Evolutionary conservation across 2,329 filamentous ascomycete species (phyloP).

Genomic region (Fusarium tupiense): DNA sequence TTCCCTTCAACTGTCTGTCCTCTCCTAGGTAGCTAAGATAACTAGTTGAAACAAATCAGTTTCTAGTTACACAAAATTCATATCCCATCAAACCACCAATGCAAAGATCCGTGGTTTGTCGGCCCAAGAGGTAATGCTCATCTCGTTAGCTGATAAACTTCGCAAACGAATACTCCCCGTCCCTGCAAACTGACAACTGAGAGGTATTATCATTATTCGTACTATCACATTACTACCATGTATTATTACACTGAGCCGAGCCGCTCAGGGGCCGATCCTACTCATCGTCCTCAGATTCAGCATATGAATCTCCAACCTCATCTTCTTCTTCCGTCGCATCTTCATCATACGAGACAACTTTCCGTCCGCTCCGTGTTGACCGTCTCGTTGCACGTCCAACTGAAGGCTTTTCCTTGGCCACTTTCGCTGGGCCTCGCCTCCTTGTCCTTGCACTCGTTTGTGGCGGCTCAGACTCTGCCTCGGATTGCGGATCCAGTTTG

Average conservation of each 20-base stretch:
- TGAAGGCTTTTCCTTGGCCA: background rate
- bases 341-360: conserved; percentile 21
- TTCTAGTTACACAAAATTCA: background rate
- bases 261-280: background rate
- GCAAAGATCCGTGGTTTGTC: background rate
- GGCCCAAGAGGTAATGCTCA: background rate
- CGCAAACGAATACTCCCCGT: background rate
- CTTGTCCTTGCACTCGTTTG: background rate
- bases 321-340: conserved; percentile 17
- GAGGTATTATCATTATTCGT: conserved; percentile 5
- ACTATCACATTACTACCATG: background rate
- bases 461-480: conserved; percentile 10
- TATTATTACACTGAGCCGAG: background rate
- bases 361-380: conserved; percentile 32
- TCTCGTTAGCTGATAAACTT: background rate
- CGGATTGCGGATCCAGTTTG: background rate
- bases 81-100: background rate
- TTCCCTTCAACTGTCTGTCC: background rate
- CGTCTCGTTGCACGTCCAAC: conserved; percentile 19
- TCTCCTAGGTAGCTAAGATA: too few species aligned
- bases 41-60: background rate
- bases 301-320: conserved; percentile 19
- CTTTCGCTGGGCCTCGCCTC: conserved; percentile 8
- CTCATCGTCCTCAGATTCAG: conserved; percentile 13
- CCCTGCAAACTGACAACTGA: background rate